Conservation (phyloP, 306 rosid genomes). For the Acacia acuminata region DNA sequence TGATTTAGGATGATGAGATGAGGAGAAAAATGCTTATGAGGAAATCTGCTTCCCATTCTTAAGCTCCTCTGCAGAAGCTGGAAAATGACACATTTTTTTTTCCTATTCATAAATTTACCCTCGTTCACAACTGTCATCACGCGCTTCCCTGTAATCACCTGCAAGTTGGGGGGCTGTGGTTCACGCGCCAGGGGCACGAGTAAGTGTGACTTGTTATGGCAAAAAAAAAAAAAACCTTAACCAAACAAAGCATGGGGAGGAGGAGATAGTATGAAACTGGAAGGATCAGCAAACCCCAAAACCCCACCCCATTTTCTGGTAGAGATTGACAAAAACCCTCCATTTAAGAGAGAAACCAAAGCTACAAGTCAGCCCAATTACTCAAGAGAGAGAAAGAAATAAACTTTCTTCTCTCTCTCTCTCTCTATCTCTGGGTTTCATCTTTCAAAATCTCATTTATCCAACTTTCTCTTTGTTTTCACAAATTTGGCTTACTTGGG, state of each 20-base stretch:
- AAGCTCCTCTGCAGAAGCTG: conserved; percentile 24
- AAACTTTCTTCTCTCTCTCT: conserved; percentile 34
- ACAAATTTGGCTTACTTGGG: conserved; percentile 61
- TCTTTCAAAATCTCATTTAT: conserved; percentile 24
- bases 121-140: conserved; percentile 39
- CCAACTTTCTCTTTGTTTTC: conserved; percentile 56
- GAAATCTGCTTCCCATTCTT: conserved; percentile 23
- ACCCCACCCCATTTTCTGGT: conserved; percentile 37
- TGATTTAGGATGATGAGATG: too few relatives aligned
- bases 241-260: conserved; percentile 37
- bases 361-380: conserved; percentile 31
- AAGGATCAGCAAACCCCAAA: conserved; percentile 54
- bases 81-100: conserved; percentile 37
- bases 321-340: conserved; percentile 37
- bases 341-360: conserved; percentile 29
- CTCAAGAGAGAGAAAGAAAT: background rate
- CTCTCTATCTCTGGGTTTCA: too few relatives aligned
- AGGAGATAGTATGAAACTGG: conserved; percentile 55
- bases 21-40: too few relatives aligned
- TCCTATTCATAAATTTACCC: background rate
- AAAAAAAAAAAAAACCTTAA: conserved; percentile 29
- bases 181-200: background rate
- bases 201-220: background rate
- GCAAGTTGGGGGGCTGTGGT: background rate
- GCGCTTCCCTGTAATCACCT: conserved; percentile 8